These are phyloP conservation scores for Trichoderma polysporum DNA, from an alignment of 2,329 filamentous ascomycete genomes.

Conservation along the genomic window DNA sequence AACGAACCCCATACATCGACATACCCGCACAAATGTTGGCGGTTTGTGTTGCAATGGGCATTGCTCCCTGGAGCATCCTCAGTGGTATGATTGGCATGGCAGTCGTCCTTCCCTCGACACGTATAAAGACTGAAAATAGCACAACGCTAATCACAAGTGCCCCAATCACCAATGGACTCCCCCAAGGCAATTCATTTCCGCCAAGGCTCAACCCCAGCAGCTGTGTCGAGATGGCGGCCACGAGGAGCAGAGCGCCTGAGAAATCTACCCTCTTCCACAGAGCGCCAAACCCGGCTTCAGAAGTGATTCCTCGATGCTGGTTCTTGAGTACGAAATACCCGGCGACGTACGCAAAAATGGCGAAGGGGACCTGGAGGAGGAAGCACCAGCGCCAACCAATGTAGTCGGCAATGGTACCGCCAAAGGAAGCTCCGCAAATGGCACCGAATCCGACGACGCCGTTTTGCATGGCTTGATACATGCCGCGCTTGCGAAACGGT, in stretches of 20 bases:
- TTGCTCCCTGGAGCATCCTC: conserved; percentile 54
- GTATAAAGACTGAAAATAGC: conserved; percentile 46
- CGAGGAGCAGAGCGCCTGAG: conserved; percentile 55
- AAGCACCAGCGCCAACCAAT: conserved; percentile 71
- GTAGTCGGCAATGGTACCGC: conserved; percentile 61
- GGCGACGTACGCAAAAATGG: conserved; percentile 52
- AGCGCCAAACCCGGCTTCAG: conserved; percentile 34
- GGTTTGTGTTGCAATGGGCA: conserved; percentile 55
- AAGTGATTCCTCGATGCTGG: conserved; percentile 25
- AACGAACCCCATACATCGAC: conserved; percentile 60
- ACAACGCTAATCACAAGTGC: conserved; percentile 45
- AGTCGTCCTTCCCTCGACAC: conserved; percentile 48
- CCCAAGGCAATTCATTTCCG: conserved; percentile 56
- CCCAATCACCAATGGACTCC: conserved; percentile 46
- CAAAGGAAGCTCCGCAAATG: conserved; percentile 62
- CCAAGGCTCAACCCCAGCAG: conserved; percentile 56
- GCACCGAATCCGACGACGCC: conserved; percentile 61
- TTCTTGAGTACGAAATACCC: conserved; percentile 51
- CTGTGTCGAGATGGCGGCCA: conserved; percentile 58
- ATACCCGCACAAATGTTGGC: conserved; percentile 62
- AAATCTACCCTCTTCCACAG: conserved; percentile 59
- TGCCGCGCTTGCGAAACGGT: conserved; percentile 53
- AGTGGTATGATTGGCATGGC: conserved; percentile 57
- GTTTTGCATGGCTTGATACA: conserved; percentile 63
- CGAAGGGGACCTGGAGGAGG: conserved; percentile 60